These are phyloP conservation scores for Cynanchum wilfordii DNA, from an alignment of 257 asterid genomes.

Conservation along the genomic window DNA sequence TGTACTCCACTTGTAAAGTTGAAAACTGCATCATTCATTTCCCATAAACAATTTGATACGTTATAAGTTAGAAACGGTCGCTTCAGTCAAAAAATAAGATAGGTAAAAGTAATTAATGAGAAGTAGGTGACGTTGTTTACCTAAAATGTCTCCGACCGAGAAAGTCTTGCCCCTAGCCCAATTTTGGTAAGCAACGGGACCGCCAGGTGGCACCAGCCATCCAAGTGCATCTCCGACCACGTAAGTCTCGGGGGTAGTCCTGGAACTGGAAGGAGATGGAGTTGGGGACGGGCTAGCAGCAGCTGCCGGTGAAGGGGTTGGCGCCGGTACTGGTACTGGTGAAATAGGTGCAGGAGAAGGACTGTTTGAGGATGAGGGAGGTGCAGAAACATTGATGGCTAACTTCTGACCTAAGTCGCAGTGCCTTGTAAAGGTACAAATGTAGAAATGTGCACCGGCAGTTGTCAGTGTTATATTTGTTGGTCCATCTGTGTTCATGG, in stretches of 20 bases:
- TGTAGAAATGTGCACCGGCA: constrained; percentile 49
- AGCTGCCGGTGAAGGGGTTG: constrained; percentile 22
- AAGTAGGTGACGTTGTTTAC: constrained; percentile 21
- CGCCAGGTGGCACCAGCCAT: constrained; percentile 58
- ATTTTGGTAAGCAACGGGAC: constrained; percentile 39
- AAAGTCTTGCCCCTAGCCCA: constrained; percentile 53
- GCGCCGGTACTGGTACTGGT: constrained; percentile 23
- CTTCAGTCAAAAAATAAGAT: too few species aligned
- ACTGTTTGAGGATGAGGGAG: constrained; percentile 18
- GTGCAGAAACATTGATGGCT: constrained; percentile 54
- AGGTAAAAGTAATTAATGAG: too few species aligned
- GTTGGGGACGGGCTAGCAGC: constrained; percentile 30
- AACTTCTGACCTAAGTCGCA: constrained; percentile 50
- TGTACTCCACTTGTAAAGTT: constrained; percentile 53
- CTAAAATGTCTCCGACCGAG: constrained; percentile 55
- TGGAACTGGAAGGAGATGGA: constrained; percentile 34
- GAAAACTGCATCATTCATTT: constrained; percentile 46
- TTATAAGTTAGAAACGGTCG: too few species aligned
- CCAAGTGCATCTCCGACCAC: constrained; percentile 60
- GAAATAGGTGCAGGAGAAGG: constrained; percentile 25
- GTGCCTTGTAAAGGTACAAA: constrained; percentile 47
- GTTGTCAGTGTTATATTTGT: constrained; percentile 41
- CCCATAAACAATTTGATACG: not conserved
- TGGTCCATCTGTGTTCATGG: constrained; percentile 37
- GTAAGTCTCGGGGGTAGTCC: constrained; percentile 24